A percentile compares a stretch with the other conserved stretches of the same genome.
These are phyloP conservation scores for Verbena officinalis DNA, from an alignment of 257 asterid species.

Conservation along the genomic window DNA sequence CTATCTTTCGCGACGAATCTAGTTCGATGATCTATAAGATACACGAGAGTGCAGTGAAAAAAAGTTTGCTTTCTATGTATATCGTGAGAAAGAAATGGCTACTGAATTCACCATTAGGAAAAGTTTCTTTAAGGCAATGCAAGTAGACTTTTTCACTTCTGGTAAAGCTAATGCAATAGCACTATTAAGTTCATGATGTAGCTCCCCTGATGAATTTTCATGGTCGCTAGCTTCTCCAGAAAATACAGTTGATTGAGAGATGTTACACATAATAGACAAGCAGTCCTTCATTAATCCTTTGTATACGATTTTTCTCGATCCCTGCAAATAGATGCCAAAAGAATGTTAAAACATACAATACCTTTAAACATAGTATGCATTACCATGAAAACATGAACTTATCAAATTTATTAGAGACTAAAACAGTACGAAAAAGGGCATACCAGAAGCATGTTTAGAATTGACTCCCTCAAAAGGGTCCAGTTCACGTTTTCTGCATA, in stretches of 20 bases:
- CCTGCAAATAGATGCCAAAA: constrained; percentile 51
- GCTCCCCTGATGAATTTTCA: constrained; percentile 36
- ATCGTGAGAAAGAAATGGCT: constrained; percentile 30
- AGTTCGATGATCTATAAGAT: constrained; percentile 71
- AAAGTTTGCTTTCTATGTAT: constrained; percentile 19
- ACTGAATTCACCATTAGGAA: constrained; percentile 59
- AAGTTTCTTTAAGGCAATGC: constrained; percentile 59
- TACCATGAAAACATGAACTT: background rate
- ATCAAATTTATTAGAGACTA: background rate
- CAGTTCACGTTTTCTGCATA: constrained; percentile 75
- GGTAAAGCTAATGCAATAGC: constrained; percentile 64
- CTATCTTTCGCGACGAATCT: constrained; percentile 64
- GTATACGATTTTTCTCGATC: constrained; percentile 73
- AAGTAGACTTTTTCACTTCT: constrained; percentile 52
- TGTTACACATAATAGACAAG: constrained; percentile 47
- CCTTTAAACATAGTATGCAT: constrained; percentile 13
- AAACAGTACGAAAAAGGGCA: constrained; percentile 27
- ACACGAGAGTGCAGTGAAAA: constrained; percentile 29
- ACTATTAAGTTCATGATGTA: constrained; percentile 31
- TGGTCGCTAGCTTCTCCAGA: constrained; percentile 39
- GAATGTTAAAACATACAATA: constrained; percentile 27
- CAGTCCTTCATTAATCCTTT: constrained; percentile 68
- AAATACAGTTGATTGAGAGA: constrained; percentile 37
- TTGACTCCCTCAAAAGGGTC: constrained; percentile 73
- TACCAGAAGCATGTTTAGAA: constrained; percentile 79